Percentiles rank a stretch among this genome's conserved stretches.
Conservation (phyloP, 495 filamentous ascomycete genomes). For the Bathelium albidoporum region DNA sequence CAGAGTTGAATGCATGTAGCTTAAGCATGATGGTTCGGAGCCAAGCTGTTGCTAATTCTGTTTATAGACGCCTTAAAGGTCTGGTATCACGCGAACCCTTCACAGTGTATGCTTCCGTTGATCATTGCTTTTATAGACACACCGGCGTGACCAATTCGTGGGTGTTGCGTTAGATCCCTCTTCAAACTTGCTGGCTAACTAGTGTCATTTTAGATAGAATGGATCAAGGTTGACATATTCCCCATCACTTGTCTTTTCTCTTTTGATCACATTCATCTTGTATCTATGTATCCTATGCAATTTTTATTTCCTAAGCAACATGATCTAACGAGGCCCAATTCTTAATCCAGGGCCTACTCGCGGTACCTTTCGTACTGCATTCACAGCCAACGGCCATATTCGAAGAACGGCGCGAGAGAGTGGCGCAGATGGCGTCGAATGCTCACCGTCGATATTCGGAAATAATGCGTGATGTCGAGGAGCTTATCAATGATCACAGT, state of each 20-base stretch:
- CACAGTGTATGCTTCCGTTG: background rate
- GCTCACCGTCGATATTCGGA: slow-evolving; percentile 81
- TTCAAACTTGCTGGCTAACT: background rate
- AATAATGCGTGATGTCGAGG: slow-evolving; percentile 89
- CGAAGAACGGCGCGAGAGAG: slow-evolving; percentile 47
- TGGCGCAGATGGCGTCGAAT: slow-evolving; percentile 51
- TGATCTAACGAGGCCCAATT: background rate
- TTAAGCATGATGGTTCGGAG: no score
- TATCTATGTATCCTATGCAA: background rate
- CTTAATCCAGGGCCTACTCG: slow-evolving; percentile 55
- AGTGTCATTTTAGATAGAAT: slow-evolving; percentile 47
- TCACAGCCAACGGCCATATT: slow-evolving; percentile 84
- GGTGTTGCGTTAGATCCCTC: slow-evolving; percentile 9
- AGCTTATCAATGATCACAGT: slow-evolving; percentile 89
- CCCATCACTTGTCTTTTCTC: background rate
- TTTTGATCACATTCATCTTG: background rate
- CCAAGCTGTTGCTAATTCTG: slow-evolving; percentile 3
- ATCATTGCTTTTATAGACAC: slow-evolving; percentile 41
- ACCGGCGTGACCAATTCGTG: slow-evolving; percentile 81
- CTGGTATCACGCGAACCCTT: slow-evolving; percentile 6
- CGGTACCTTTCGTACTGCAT: slow-evolving; percentile 93
- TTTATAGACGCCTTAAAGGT: slow-evolving; percentile 70
- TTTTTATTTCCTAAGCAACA: background rate
- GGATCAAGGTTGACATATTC: slow-evolving; percentile 46
- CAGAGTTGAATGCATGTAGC: slow-evolving; percentile 68